A percentile compares a stretch with the other conserved stretches of the same genome.
Evolutionary conservation across 225 moss, liverwort and hornwort species (phyloP).

Genomic region (Marchantia paleacea): DNA sequence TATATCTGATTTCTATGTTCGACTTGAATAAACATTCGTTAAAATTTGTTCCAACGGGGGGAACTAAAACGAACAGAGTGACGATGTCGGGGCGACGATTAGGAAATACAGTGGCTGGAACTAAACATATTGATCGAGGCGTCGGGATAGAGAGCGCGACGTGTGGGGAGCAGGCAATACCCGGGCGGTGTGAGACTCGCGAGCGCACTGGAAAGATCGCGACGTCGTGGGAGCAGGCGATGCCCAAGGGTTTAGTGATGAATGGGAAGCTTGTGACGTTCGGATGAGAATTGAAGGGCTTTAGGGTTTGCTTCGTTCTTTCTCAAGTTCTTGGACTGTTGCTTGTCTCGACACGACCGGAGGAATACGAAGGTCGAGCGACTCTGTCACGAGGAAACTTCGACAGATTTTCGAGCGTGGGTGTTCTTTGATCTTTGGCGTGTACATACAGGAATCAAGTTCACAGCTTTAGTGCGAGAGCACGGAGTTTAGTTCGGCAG

Average conservation of each 20-base stretch:
- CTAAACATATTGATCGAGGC: too few relatives aligned
- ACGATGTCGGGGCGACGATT: too few relatives aligned
- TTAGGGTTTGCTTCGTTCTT: conserved; percentile 13
- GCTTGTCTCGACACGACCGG: background rate
- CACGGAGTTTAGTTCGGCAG: background rate
- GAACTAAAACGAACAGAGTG: too few relatives aligned
- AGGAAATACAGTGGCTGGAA: too few relatives aligned
- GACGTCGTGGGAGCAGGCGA: conserved; percentile 5
- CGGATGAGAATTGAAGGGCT: conserved; percentile 12
- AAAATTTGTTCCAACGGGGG: too few relatives aligned
- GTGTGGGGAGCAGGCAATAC: too few relatives aligned
- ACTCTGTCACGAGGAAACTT: background rate
- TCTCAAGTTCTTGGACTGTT: background rate
- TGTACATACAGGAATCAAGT: background rate
- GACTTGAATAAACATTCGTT: too few relatives aligned
- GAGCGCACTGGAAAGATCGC: background rate
- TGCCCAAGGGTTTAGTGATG: background rate
- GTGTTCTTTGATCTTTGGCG: background rate
- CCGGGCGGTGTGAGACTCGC: background rate
- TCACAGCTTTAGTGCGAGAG: background rate
- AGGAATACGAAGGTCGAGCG: background rate
- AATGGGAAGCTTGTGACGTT: background rate
- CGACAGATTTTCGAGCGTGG: background rate
- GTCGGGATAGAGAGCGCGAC: too few relatives aligned
- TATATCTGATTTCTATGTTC: too few relatives aligned